Evolutionary conservation across 495 filamentous ascomycete genomes (phyloP).

Genomic region (Talaromyces thailandensis): DNA sequence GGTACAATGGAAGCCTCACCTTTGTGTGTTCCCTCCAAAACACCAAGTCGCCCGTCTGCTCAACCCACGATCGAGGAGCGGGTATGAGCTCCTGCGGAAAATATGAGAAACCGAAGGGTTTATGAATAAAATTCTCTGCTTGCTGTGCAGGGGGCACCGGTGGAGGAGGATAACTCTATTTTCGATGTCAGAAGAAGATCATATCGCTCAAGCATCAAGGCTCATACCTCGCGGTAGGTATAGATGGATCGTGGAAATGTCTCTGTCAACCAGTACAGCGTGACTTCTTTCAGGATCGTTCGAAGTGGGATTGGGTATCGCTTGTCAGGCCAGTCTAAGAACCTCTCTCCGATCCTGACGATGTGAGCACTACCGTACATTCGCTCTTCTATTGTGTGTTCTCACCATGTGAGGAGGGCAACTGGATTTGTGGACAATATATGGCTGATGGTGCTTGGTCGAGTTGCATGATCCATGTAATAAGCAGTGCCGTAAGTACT

Average conservation of each 20-base stretch:
- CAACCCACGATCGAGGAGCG: constrained; percentile 32
- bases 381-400: neutral
- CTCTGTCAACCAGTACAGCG: constrained; percentile 50
- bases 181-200: neutral
- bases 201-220: neutral
- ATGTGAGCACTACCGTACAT: neutral
- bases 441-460: constrained; percentile 43
- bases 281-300: constrained; percentile 38
- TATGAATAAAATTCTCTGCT: constrained; percentile 22
- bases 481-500: constrained; percentile 32
- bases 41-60: constrained; percentile 29
- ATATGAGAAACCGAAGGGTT: constrained; percentile 44
- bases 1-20: constrained; percentile 11
- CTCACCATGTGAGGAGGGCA: constrained; percentile 45
- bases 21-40: constrained; percentile 29
- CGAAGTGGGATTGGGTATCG: constrained; percentile 27
- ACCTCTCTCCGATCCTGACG: constrained; percentile 46
- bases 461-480: constrained; percentile 40
- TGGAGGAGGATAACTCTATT: constrained; percentile 1
- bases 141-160: neutral
- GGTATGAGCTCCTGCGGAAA: constrained; percentile 41
- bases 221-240: constrained; percentile 23
- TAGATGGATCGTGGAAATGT: constrained; percentile 42
- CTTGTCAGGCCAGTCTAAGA: constrained; percentile 46
- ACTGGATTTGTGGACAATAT: constrained; percentile 43